phyloP scores from a whole-genome alignment of 345 rosid species.

The Reutealis trisperma region DNA sequence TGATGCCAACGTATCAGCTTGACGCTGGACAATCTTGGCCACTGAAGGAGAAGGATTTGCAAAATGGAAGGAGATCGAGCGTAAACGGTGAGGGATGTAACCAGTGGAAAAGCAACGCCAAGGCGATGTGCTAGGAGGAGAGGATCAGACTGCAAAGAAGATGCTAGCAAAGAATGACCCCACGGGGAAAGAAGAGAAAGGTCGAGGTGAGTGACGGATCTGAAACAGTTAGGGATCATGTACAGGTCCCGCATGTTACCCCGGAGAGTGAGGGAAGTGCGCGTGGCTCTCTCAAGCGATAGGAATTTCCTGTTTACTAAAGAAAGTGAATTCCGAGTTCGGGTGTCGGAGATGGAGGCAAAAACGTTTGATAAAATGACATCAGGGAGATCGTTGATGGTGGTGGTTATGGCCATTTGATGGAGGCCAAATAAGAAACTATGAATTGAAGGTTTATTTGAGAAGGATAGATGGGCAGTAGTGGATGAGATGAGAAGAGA shows the following conservation, averaged over 20 bases:
- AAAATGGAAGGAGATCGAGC: constrained; percentile 56
- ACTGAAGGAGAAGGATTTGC: constrained; percentile 54
- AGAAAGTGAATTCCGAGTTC: constrained; percentile 73
- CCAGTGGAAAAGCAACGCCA: constrained; percentile 52
- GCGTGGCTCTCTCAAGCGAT: constrained; percentile 68
- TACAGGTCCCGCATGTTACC: constrained; percentile 76
- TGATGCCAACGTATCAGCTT: constrained; percentile 90
- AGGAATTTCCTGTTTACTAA: constrained; percentile 67
- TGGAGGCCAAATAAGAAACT: too few species aligned
- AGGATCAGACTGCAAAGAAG: constrained; percentile 36
- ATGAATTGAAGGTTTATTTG: too few species aligned
- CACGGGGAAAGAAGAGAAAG: constrained; percentile 85
- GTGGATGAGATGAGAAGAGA: too few species aligned
- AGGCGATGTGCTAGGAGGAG: constrained; percentile 56
- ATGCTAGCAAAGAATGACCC: constrained; percentile 64
- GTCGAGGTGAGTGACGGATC: constrained; percentile 65
- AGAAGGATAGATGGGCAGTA: too few species aligned
- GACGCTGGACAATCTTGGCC: constrained; percentile 60
- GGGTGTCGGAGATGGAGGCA: constrained; percentile 54
- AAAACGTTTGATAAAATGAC: constrained; percentile 60
- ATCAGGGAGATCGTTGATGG: constrained; percentile 69
- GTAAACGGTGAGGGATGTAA: constrained; percentile 53
- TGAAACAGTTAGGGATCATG: constrained; percentile 61
- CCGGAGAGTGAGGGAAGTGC: constrained; percentile 76
- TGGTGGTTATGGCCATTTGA: constrained; percentile 5